Evolutionary conservation across 2,329 filamentous ascomycete species (phyloP), one percentile per base, ranked within the genome.

Genomic region (Botryosphaeria agaves): DNA sequence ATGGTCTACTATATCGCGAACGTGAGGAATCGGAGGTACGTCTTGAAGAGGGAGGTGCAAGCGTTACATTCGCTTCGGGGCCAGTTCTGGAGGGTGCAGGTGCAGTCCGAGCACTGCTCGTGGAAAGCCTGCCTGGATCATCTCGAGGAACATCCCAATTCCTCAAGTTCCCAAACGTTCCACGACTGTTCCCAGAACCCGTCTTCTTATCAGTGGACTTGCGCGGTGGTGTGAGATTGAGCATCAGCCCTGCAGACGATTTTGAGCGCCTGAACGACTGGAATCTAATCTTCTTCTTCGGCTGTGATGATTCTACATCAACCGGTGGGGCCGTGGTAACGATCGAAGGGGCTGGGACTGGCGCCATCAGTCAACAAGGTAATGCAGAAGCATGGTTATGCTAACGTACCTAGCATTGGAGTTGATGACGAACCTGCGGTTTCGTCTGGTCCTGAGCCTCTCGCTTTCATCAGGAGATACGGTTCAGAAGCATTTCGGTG

Each of bases 401-500:
- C 28, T 31, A 26, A 29, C 14, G 60, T 45, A 23, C 52, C 19
- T 29, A 38, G 7, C 51, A 14, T n/a, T n/a, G n/a, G n/a, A n/a
- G n/a, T n/a, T n/a, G n/a, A n/a, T n/a, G n/a, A n/a, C n/a, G n/a
- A n/a, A n/a, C 46, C 69, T 62, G 42, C 63, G 73, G 44, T 64
- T 62, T 54, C 41, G 59, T 64, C 44, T 64, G 41, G 59, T 36
- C 62, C 37, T 58, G 54, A 27, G 61, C 60, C 33, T 49, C 76
- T 84, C 31, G 77, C 76, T 49, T 72, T 70, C 18, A 73, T 62
- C 7, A 82, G 83, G 36, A 95, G 59, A 52, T 94, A 84, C 30
- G 84, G 79, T 56, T 95, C 87, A 6, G 85, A 94, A 37, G 83
- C 85, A 66, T 93, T 85, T 45, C 84, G 79, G 51, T 89, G 84